Conservation (phyloP, 2,329 filamentous ascomycete genomes). For the Blastomyces gilchristii region DNA sequence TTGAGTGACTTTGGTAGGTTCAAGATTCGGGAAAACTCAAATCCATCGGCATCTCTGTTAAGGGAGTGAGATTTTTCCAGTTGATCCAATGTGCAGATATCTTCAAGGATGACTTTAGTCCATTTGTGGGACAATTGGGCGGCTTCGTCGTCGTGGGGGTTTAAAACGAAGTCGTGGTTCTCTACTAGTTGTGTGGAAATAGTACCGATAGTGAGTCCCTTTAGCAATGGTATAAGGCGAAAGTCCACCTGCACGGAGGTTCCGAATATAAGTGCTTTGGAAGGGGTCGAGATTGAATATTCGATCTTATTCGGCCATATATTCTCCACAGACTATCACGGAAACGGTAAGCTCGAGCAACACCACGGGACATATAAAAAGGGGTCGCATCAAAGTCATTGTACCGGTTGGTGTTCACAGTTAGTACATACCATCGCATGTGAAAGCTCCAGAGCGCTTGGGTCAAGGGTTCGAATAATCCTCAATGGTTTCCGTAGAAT, state of each 20-base stretch:
- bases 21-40: constrained; percentile 48
- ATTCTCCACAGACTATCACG: constrained; percentile 64
- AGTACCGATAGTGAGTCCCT: constrained; percentile 76
- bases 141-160: constrained; percentile 37
- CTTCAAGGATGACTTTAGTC: constrained; percentile 54
- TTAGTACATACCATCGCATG: constrained; percentile 61
- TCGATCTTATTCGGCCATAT: constrained; percentile 97
- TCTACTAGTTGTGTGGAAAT: constrained; percentile 75
- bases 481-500: constrained; percentile 68
- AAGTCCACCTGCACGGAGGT: constrained; percentile 78
- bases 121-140: constrained; percentile 45
- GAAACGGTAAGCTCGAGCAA: constrained; percentile 4
- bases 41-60: constrained; percentile 52
- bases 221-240: constrained; percentile 75
- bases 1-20: constrained; percentile 72
- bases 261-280: constrained; percentile 89
- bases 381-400: background rate
- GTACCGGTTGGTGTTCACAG: background rate
- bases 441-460: constrained; percentile 64
- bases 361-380: background rate
- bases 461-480: constrained; percentile 66
- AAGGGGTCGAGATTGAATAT: constrained; percentile 86
- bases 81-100: constrained; percentile 60
- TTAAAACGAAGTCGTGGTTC: constrained; percentile 54
- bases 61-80: constrained; percentile 46